phyloP scores from a whole-genome alignment of 495 filamentous ascomycete species.

The Cairneyella variabilis region DNA sequence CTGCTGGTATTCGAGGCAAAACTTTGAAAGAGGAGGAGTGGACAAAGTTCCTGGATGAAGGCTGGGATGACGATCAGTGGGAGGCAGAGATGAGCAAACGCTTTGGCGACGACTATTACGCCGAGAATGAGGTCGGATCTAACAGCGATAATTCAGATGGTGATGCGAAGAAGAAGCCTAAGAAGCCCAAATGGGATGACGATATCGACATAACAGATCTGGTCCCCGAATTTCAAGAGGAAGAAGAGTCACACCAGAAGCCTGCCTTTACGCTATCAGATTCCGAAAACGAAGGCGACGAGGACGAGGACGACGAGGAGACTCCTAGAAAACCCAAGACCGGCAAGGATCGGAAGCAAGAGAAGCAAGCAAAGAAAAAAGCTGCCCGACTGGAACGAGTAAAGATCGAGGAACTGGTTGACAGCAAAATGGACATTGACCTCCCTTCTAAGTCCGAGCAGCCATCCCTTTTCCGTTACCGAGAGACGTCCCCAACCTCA shows the following conservation, averaged over 20 bases:
- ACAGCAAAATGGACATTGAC: conserved; percentile 65
- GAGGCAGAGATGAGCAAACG: conserved; percentile 79
- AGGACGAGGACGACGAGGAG: conserved; percentile 29
- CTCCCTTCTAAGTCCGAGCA: conserved; percentile 43
- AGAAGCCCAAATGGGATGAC: conserved; percentile 95
- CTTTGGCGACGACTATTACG: conserved; percentile 90
- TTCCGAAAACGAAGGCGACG: conserved; percentile 31
- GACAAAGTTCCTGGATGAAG: conserved; percentile 74
- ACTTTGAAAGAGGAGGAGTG: conserved; percentile 72
- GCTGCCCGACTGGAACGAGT: conserved; percentile 72
- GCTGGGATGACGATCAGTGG: conserved; percentile 84
- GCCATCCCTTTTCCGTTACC: conserved; percentile 73
- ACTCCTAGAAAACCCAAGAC: conserved; percentile 55
- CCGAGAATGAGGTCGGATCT: conserved; percentile 45
- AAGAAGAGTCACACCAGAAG: conserved; percentile 38
- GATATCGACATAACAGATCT: conserved; percentile 96
- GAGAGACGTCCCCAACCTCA: conserved; percentile 83
- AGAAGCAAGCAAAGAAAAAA: conserved; percentile 66
- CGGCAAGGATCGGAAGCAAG: conserved; percentile 58
- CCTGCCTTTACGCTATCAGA: conserved; percentile 53
- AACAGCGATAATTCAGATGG: conserved; percentile 38
- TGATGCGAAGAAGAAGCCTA: conserved; percentile 53
- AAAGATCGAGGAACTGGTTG: conserved; percentile 82
- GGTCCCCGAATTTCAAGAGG: conserved; percentile 76
- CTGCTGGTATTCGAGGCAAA: conserved; percentile 71